Conservation (phyloP, 1,139 yeast genomes). For the Candida gigantensis region DNA sequence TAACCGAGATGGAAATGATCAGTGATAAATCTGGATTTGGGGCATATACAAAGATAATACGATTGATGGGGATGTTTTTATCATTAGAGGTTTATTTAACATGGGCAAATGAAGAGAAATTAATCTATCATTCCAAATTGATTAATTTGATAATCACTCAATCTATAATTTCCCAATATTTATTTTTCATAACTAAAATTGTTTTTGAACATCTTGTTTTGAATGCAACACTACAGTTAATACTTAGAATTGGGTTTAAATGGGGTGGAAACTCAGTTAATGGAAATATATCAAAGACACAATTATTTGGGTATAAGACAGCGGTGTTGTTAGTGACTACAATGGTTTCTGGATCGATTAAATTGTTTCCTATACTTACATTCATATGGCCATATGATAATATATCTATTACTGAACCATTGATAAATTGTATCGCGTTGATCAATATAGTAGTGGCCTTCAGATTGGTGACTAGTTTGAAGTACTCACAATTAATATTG, state of each 20-base stretch:
- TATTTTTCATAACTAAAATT: constrained; percentile 64
- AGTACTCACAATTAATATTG: constrained; percentile 3
- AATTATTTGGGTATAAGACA: constrained; percentile 26
- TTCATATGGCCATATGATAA: constrained; percentile 93
- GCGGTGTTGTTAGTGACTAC: constrained; percentile 64
- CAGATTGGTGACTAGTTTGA: constrained; percentile 36
- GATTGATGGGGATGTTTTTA: constrained; percentile 64
- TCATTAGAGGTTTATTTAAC: constrained; percentile 88
- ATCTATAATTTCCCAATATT: constrained; percentile 60
- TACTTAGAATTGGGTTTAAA: constrained; percentile 34
- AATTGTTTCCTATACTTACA: constrained; percentile 89
- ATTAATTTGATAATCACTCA: constrained; percentile 35
- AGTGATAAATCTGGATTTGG: background rate
- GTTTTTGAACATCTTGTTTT: constrained; percentile 56
- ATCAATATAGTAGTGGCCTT: constrained; percentile 69
- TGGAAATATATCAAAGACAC: constrained; percentile 19
- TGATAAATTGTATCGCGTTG: constrained; percentile 63
- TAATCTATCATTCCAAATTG: background rate
- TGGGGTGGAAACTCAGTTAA: constrained; percentile 28
- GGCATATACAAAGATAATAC: constrained; percentile 29
- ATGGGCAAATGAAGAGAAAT: constrained; percentile 89
- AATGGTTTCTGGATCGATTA: constrained; percentile 73
- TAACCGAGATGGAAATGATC: constrained; percentile 37
- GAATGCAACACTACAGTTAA: constrained; percentile 49
- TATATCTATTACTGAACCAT: constrained; percentile 60